A percentile compares a stretch with the other conserved stretches of the same genome.
Evolutionary conservation across 2,329 filamentous ascomycete genomes (phyloP).

Genomic region (Fusarium torulosum): DNA sequence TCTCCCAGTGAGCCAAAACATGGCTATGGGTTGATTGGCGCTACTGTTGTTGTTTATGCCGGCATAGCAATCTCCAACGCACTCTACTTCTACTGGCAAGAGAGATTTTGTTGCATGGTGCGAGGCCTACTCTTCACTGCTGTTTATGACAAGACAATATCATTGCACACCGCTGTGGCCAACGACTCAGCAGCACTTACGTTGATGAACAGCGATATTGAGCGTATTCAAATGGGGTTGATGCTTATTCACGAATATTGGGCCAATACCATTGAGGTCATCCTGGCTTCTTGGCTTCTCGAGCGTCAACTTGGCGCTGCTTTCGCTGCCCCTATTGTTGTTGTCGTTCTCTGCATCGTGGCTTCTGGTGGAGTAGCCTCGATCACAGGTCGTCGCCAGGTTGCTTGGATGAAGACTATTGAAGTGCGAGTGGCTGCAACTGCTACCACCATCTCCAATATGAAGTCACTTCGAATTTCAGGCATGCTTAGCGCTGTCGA

Average conservation of each 20-base stretch:
- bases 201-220: conserved; percentile 56
- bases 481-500: conserved; percentile 49
- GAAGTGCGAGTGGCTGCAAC: conserved; percentile 48
- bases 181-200: conserved; percentile 53
- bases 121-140: conserved; percentile 48
- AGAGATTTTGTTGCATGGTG: conserved; percentile 49
- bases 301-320: conserved; percentile 50
- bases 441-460: conserved; percentile 42
- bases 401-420: conserved; percentile 50
- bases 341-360: conserved; percentile 45
- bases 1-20: conserved; percentile 39
- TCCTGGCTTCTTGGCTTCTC: conserved; percentile 52
- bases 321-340: conserved; percentile 50
- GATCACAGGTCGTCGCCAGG: conserved; percentile 43
- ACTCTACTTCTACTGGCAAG: conserved; percentile 51
- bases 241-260: conserved; percentile 52
- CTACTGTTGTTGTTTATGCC: conserved; percentile 49
- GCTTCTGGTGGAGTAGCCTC: conserved; percentile 31
- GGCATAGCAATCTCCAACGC: conserved; percentile 53
- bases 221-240: conserved; percentile 51
- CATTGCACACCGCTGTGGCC: conserved; percentile 20
- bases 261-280: conserved; percentile 52
- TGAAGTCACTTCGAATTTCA: conserved; percentile 50
- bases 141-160: conserved; percentile 52
- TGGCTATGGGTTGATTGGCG: conserved; percentile 53